Percentiles rank a stretch among this genome's conserved stretches.
Evolutionary conservation across 257 asterid species (phyloP).

Genomic region (Orobanche coerulescens): DNA sequence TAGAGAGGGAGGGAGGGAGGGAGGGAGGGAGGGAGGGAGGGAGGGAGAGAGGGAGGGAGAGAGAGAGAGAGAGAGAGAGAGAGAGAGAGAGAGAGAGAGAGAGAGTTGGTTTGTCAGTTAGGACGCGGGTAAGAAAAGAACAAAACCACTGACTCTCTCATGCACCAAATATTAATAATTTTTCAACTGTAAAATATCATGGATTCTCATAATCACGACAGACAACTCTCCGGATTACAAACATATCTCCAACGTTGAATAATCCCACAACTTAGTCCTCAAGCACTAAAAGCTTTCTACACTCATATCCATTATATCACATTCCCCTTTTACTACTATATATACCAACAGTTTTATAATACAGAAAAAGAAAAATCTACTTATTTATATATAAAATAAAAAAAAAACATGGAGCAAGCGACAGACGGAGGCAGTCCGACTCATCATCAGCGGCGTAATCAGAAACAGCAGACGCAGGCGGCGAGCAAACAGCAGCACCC

Average conservation of each 20-base stretch:
- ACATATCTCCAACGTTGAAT: constrained; percentile 30
- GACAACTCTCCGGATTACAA: constrained; percentile 30
- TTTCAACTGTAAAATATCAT: constrained; percentile 1
- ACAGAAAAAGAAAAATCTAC: too few species aligned
- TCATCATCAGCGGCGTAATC: constrained; percentile 15
- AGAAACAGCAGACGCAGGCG: constrained; percentile 4
- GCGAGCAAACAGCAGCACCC: not conserved
- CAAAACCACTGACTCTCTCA: constrained; percentile 12
- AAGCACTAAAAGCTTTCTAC: constrained; percentile 23
- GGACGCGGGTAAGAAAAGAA: not conserved
- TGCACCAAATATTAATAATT: constrained; percentile 5
- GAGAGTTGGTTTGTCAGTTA: not conserved
- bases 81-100: too few species aligned
- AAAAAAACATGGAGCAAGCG: constrained; percentile 31
- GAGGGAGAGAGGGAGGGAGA: too few species aligned
- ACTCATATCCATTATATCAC: constrained; percentile 8
- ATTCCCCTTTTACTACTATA: constrained; percentile 11
- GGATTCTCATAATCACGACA: constrained; percentile 30
- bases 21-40: too few species aligned
- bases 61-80: too few species aligned
- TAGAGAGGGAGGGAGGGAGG: too few species aligned
- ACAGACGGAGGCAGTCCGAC: constrained; percentile 12
- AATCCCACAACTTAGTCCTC: constrained; percentile 6
- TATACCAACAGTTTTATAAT: not conserved
- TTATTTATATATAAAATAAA: too few species aligned